Conservation (phyloP, 305 asterid genomes). For the Fraxinus greggii region DNA sequence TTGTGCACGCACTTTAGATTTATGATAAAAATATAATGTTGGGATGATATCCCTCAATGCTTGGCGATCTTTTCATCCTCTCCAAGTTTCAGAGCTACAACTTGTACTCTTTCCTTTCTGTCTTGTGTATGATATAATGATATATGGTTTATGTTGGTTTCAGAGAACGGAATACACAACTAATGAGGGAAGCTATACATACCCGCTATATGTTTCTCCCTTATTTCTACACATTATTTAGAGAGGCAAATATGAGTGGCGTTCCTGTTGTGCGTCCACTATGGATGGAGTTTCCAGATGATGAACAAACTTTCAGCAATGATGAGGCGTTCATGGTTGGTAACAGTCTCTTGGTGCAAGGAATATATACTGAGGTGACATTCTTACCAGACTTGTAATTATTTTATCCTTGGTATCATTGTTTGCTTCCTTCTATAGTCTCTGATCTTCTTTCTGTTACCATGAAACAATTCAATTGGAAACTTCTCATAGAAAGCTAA, state of each 20-base stretch:
- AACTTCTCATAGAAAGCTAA: conserved; percentile 60
- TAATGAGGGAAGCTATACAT: conserved; percentile 83
- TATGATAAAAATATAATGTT: not conserved
- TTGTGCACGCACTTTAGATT: not conserved
- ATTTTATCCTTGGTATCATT: not conserved
- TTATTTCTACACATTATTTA: conserved; percentile 85
- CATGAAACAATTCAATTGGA: conserved; percentile 10
- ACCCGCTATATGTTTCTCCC: conserved; percentile 88
- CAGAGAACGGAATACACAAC: conserved; percentile 80
- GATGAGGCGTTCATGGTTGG: conserved; percentile 99
- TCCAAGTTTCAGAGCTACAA: not conserved
- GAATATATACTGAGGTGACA: conserved; percentile 77
- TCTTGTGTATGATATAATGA: conserved; percentile 20
- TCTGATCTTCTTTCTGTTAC: conserved; percentile 3
- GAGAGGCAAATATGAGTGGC: conserved; percentile 89
- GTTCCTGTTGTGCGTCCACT: conserved; percentile 91
- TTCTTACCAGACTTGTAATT: conserved; percentile 1
- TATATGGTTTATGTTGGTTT: conserved; percentile 30
- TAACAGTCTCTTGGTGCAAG: conserved; percentile 88
- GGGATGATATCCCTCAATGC: not conserved
- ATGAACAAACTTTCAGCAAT: conserved; percentile 73
- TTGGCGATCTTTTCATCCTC: not conserved
- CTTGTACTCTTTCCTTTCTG: not conserved
- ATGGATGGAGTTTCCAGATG: conserved; percentile 97
- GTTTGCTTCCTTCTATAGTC: conserved; percentile 7